Evolutionary conservation across 1,139 yeast species (phyloP).

Genomic region (Trichomonascaceae sp.): DNA sequence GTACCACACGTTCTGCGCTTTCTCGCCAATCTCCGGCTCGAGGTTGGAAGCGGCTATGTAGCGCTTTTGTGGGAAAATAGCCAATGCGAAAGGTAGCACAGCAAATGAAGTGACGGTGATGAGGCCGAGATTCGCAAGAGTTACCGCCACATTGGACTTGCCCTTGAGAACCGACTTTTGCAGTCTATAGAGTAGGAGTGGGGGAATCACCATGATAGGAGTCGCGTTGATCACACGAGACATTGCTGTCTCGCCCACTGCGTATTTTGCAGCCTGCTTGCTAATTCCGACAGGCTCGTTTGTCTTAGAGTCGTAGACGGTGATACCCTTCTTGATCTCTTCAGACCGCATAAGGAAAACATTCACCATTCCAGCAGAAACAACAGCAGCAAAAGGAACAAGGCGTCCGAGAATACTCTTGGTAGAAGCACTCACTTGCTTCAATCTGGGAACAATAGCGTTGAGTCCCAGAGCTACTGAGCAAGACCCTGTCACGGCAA

Average conservation of each 20-base stretch:
- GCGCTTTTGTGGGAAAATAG: slow-evolving; percentile 85
- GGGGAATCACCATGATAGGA: slow-evolving; percentile 94
- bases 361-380: slow-evolving; percentile 5
- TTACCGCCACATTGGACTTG: slow-evolving; percentile 35
- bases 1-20: slow-evolving; percentile 63
- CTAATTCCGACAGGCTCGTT: slow-evolving; percentile 57
- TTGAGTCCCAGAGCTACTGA: slow-evolving; percentile 90
- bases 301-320: slow-evolving; percentile 52
- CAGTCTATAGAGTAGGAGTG: slow-evolving; percentile 61
- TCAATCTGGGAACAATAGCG: slow-evolving; percentile 71
- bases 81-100: slow-evolving; percentile 89
- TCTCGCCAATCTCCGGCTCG: slow-evolving; percentile 45
- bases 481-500: slow-evolving; percentile 92
- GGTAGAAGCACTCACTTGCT: slow-evolving; percentile 52
- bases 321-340: slow-evolving; percentile 75
- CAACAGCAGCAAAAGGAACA: slow-evolving; percentile 66
- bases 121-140: slow-evolving; percentile 64
- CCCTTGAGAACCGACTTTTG: slow-evolving; percentile 61
- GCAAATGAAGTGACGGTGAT: slow-evolving; percentile 75
- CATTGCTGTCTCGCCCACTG: slow-evolving; percentile 95
- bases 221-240: slow-evolving; percentile 93
- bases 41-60: slow-evolving; percentile 42
- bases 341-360: slow-evolving; percentile 65
- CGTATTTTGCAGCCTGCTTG: slow-evolving; percentile 73
- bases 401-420: slow-evolving; percentile 63